Conservation (phyloP, 164 flowering plant genomes). For the Stephania japonica region DNA sequence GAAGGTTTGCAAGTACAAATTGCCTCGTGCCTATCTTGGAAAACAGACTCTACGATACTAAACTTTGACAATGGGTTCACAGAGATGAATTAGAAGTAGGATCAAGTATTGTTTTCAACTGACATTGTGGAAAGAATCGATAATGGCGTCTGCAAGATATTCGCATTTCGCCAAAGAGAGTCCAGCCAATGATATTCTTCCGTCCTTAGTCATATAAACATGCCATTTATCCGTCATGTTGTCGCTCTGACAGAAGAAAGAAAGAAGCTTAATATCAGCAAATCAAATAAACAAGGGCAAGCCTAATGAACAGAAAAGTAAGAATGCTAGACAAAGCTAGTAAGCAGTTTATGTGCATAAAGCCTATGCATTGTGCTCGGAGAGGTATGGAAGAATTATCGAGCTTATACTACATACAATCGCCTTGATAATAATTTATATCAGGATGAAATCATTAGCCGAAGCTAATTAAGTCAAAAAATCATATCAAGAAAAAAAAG, state of each 20-base stretch:
- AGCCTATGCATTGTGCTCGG: background rate
- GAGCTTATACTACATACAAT: background rate
- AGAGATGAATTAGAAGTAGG: background rate
- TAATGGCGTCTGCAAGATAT: slow-evolving; percentile 89
- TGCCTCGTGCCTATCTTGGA: background rate
- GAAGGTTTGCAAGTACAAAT: background rate
- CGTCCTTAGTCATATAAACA: slow-evolving; percentile 97
- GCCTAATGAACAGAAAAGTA: background rate
- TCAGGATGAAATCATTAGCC: background rate
- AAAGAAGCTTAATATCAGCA: background rate
- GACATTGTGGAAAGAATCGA: slow-evolving; percentile 84
- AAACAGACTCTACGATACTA: background rate
- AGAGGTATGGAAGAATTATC: background rate
- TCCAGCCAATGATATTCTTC: slow-evolving; percentile 94
- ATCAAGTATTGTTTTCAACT: slow-evolving; percentile 26
- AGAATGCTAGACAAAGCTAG: background rate
- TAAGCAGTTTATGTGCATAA: too few relatives aligned
- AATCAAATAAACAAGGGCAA: background rate
- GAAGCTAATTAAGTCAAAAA: background rate
- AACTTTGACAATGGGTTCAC: background rate
- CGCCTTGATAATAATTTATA: background rate
- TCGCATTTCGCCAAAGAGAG: slow-evolving; percentile 86
- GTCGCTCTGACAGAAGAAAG: slow-evolving; percentile 54
- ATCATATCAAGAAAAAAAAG: background rate
- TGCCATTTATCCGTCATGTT: slow-evolving; percentile 98